These are phyloP conservation scores for Aspergillus ellipticus DNA, from an alignment of 495 filamentous ascomycete genomes.

Conservation along the genomic window DNA sequence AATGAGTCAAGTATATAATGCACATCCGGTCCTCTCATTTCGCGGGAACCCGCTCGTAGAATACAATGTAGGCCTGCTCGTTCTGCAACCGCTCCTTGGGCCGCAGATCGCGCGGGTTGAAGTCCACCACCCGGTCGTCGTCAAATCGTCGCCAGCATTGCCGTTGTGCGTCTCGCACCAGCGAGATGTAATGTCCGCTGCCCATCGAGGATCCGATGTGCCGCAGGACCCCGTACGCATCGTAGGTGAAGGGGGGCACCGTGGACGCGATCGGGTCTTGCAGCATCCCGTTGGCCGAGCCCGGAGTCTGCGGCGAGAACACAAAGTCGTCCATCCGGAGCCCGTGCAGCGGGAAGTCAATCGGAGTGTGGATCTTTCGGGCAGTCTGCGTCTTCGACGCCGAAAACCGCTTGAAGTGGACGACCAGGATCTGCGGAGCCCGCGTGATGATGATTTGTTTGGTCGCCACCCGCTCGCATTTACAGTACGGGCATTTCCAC, in stretches of 20 bases:
- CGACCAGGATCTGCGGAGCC: slow-evolving; percentile 65
- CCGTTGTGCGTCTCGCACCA: slow-evolving; percentile 58
- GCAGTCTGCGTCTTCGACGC: slow-evolving; percentile 53
- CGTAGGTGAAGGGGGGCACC: slow-evolving; percentile 63
- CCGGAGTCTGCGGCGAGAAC: slow-evolving; percentile 28
- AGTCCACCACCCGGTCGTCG: slow-evolving; percentile 56
- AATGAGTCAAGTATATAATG: not conserved
- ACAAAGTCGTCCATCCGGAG: slow-evolving; percentile 62
- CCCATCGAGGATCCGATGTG: slow-evolving; percentile 61
- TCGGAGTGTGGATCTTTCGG: slow-evolving; percentile 63
- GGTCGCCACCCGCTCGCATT: slow-evolving; percentile 61
- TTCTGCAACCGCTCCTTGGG: slow-evolving; percentile 51
- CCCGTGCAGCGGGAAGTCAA: slow-evolving; percentile 64
- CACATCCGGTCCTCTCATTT: slow-evolving; percentile 30
- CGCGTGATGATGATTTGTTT: slow-evolving; percentile 73
- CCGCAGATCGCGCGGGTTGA: slow-evolving; percentile 51
- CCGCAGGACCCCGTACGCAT: slow-evolving; percentile 68
- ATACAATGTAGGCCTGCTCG: slow-evolving; percentile 66
- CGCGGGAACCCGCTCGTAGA: slow-evolving; percentile 55
- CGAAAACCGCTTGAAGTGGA: slow-evolving; percentile 73
- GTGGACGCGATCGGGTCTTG: slow-evolving; percentile 44
- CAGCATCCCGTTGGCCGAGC: slow-evolving; percentile 14
- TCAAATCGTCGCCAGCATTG: slow-evolving; percentile 65
- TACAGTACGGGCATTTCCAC: slow-evolving; percentile 71
- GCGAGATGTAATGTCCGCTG: slow-evolving; percentile 67